These are phyloP conservation scores for Penicillium paneum DNA, from an alignment of 2,329 filamentous ascomycete genomes.

Conservation along the genomic window DNA sequence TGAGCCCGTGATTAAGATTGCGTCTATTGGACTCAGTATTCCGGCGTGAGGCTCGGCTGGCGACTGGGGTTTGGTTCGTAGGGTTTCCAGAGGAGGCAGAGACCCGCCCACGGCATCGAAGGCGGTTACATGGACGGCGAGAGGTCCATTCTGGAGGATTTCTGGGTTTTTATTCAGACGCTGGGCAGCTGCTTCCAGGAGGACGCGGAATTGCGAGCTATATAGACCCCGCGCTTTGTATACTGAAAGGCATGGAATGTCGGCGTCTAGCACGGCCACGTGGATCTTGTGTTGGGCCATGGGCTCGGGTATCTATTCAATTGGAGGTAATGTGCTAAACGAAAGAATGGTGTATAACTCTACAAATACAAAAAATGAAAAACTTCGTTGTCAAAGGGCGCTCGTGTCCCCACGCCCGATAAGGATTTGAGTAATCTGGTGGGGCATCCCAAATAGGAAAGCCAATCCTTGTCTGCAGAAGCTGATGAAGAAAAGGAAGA, in stretches of 20 bases:
- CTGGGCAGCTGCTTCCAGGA: constrained; percentile 31
- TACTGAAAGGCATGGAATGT: constrained; percentile 34
- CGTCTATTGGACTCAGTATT: constrained; percentile 24
- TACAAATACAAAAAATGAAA: not conserved
- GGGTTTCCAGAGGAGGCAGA: constrained; percentile 24
- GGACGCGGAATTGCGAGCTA: constrained; percentile 34
- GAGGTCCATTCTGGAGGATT: constrained; percentile 3
- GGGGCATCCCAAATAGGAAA: constrained; percentile 20
- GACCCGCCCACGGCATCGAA: constrained; percentile 34
- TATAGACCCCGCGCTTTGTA: constrained; percentile 35
- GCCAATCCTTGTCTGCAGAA: constrained; percentile 13
- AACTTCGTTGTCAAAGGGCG: not conserved
- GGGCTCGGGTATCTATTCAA: not conserved
- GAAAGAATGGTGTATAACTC: not conserved
- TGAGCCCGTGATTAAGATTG: constrained; percentile 32
- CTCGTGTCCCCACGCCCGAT: constrained; percentile 21
- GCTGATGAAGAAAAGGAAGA: not conserved
- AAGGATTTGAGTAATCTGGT: constrained; percentile 20
- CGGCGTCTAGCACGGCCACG: constrained; percentile 37
- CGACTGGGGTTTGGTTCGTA: constrained; percentile 17
- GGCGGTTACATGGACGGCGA: constrained; percentile 30
- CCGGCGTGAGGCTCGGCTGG: constrained; percentile 6
- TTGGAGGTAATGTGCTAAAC: not conserved
- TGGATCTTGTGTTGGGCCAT: constrained; percentile 28
- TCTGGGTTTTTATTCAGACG: constrained; percentile 22